Percentiles rank a stretch among this genome's conserved stretches.
Conservation (phyloP, 345 rosid species). For the Brassica incana region DNA sequence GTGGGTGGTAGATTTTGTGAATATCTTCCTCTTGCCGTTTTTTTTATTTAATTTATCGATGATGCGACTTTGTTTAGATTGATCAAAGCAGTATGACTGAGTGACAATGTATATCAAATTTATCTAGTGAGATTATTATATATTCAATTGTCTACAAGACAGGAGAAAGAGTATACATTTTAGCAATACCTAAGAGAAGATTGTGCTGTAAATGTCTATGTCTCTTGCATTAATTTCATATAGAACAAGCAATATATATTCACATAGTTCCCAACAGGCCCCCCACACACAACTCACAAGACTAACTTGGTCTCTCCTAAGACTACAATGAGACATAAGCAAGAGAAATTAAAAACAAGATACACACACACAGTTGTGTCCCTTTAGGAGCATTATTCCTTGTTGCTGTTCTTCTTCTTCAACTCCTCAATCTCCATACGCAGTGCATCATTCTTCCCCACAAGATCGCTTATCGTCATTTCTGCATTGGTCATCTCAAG, state of each 20-base stretch:
- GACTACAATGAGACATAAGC: background rate
- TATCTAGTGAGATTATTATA: background rate
- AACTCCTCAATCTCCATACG: background rate
- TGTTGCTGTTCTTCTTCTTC: background rate
- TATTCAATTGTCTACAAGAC: background rate
- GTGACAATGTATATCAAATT: background rate
- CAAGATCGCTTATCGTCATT: background rate
- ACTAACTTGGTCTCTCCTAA: background rate
- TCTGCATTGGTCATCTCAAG: background rate
- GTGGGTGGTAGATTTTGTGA: too few relatives aligned
- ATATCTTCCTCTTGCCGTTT: too few relatives aligned
- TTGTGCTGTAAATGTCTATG: background rate
- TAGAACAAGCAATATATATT: background rate
- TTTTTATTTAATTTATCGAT: too few relatives aligned
- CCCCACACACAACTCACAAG: background rate
- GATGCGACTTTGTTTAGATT: background rate
- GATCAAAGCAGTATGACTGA: constrained; percentile 1
- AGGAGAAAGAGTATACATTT: background rate
- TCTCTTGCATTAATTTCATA: background rate
- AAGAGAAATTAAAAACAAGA: background rate
- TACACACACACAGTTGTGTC: background rate
- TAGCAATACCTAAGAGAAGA: background rate
- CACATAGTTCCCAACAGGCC: background rate
- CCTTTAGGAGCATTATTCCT: background rate
- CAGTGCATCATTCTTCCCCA: background rate